Conservation (phyloP, 495 filamentous ascomycete genomes). For the Aspergillus coremiiformis region DNA sequence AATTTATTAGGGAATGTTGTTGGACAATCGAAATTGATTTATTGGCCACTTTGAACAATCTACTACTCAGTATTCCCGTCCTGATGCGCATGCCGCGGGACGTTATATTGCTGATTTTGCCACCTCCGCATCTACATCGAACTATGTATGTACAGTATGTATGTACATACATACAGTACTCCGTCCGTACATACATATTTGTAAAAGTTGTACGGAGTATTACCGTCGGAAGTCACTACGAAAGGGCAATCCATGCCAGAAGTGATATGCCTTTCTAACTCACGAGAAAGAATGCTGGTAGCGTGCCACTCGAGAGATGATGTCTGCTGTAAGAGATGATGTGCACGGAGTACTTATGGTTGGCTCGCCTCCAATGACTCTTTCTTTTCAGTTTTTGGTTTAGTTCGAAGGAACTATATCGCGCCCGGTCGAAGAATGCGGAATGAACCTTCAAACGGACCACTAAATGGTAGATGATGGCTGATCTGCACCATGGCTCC, state of each 20-base stretch:
- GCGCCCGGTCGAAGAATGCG: neutral
- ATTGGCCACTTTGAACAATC: neutral
- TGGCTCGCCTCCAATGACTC: neutral
- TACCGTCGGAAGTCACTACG: neutral
- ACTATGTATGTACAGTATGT: neutral
- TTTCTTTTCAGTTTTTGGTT: neutral
- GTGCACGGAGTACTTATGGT: no score
- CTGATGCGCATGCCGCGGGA: neutral
- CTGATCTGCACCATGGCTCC: conserved; percentile 4
- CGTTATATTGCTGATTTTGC: neutral
- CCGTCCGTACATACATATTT: neutral
- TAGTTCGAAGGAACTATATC: neutral
- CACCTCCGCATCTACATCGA: neutral
- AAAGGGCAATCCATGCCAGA: neutral
- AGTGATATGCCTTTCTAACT: neutral
- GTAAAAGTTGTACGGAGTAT: no score
- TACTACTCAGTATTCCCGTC: neutral
- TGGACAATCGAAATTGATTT: neutral
- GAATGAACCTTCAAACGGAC: neutral
- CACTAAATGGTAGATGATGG: neutral
- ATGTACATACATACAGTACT: no score
- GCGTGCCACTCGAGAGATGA: neutral
- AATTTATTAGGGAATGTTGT: neutral
- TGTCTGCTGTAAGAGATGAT: neutral
- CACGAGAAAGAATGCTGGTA: neutral